Conservation (phyloP, 768 basidiomycete genomes). For the Strobilomyces echinocephalus region DNA sequence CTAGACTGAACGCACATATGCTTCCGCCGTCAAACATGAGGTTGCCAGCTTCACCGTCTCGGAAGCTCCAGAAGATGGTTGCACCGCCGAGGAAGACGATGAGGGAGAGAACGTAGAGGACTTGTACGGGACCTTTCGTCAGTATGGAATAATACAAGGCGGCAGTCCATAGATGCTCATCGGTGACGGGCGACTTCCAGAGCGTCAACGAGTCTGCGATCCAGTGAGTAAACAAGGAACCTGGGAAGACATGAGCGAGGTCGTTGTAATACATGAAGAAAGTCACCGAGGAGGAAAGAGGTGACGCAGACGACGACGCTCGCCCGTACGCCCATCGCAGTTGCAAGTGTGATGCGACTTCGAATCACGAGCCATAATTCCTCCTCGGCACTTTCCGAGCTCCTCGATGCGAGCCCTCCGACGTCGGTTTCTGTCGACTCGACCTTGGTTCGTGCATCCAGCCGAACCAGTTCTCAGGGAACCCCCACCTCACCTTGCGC, state of each 20-base stretch:
- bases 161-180: slow-evolving; percentile 77
- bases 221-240: slow-evolving; percentile 84
- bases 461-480: slow-evolving; percentile 24
- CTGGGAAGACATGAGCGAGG: slow-evolving; percentile 32
- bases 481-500: slow-evolving; percentile 25
- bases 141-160: slow-evolving; percentile 80
- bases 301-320: slow-evolving; percentile 72
- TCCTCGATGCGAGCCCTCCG: slow-evolving; percentile 20
- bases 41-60: slow-evolving; percentile 74
- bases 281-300: slow-evolving; percentile 70
- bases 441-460: slow-evolving; percentile 68
- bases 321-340: slow-evolving; percentile 64
- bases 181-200: slow-evolving; percentile 86
- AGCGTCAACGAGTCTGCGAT: slow-evolving; percentile 88
- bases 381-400: slow-evolving; percentile 16
- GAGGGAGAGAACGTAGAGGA: slow-evolving; percentile 53
- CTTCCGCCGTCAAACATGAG: slow-evolving; percentile 91
- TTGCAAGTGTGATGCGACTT: slow-evolving; percentile 1
- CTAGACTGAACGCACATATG: slow-evolving; percentile 55
- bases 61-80: slow-evolving; percentile 73
- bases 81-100: slow-evolving; percentile 56
- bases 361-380: slow-evolving; percentile 19
- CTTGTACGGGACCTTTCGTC: slow-evolving; percentile 54
- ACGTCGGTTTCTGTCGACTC: neutral
- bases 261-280: neutral